These are phyloP conservation scores for Wilhelminamyces savonicus DNA, from an alignment of 805 yeast species.

Conservation along the genomic window DNA sequence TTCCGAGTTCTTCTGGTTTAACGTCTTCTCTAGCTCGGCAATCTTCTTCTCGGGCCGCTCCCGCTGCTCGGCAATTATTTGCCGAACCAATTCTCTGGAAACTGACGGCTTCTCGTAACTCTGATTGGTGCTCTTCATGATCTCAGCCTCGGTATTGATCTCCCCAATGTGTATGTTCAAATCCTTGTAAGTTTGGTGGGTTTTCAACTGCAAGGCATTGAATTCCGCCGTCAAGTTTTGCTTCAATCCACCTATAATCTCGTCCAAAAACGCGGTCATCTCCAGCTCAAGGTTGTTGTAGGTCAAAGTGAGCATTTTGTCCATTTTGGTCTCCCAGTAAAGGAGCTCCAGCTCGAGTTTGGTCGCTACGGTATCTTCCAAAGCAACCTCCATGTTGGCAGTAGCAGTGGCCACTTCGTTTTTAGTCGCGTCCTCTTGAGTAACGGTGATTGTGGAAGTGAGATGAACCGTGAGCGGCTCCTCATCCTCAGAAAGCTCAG, in stretches of 20 bases:
- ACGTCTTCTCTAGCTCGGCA: constrained; percentile 14
- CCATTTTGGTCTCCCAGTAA: constrained; percentile 27
- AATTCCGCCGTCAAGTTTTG: constrained; percentile 19
- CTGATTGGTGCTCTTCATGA: constrained; percentile 13
- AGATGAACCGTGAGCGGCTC: constrained; percentile 14
- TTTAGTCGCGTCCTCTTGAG: neutral
- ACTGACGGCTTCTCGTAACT: constrained; percentile 14
- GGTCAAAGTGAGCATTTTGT: constrained; percentile 29
- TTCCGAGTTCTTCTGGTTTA: constrained; percentile 20
- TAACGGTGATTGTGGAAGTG: constrained; percentile 18
- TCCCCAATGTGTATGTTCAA: constrained; percentile 22
- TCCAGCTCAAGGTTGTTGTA: constrained; percentile 23
- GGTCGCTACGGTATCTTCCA: constrained; percentile 2
- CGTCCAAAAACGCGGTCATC: constrained; percentile 20
- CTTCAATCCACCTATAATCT: constrained; percentile 17
- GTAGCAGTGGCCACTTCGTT: neutral
- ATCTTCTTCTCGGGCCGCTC: constrained; percentile 16
- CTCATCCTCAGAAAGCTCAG: constrained; percentile 9
- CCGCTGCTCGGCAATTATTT: constrained; percentile 19
- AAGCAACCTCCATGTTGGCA: neutral
- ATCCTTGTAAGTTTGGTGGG: constrained; percentile 23
- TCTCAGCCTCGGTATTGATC: constrained; percentile 29
- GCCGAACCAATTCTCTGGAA: constrained; percentile 31
- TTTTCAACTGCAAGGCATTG: constrained; percentile 20
- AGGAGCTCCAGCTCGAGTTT: constrained; percentile 24